Evolutionary conservation across 2,329 filamentous ascomycete genomes (phyloP).

Genomic region (Colletotrichum sp.): DNA sequence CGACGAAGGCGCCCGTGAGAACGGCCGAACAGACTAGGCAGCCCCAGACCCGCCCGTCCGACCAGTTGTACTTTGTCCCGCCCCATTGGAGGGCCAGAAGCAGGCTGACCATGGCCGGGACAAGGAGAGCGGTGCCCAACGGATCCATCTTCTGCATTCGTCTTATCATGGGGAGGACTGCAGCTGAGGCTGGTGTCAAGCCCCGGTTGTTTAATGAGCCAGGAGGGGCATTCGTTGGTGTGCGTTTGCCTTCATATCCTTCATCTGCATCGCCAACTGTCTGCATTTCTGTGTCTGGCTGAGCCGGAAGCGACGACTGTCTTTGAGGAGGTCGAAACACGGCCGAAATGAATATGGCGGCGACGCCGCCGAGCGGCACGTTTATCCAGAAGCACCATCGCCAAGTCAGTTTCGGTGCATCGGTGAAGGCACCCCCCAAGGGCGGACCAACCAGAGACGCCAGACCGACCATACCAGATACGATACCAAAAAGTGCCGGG

Average conservation of each 20-base stretch:
- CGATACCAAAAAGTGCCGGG: conserved; percentile 52
- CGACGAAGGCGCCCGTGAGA: conserved; percentile 19
- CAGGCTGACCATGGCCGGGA: conserved; percentile 56
- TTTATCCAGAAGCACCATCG: conserved; percentile 48
- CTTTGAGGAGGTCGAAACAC: not conserved
- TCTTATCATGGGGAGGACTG: not conserved
- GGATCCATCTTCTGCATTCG: conserved; percentile 44
- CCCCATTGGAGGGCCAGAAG: conserved; percentile 53
- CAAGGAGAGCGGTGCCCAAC: conserved; percentile 50
- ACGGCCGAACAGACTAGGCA: conserved; percentile 32
- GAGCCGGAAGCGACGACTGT: conserved; percentile 47
- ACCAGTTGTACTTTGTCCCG: conserved; percentile 56
- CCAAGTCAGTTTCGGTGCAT: conserved; percentile 33
- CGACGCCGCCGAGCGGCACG: not conserved
- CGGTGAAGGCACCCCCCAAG: conserved; percentile 37
- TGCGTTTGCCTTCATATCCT: not conserved
- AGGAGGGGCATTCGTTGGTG: not conserved
- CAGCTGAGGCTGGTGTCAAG: not conserved
- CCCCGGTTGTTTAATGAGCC: not conserved
- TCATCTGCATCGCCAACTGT: not conserved
- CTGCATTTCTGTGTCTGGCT: not conserved
- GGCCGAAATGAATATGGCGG: not conserved
- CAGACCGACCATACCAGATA: conserved; percentile 52
- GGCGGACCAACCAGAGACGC: conserved; percentile 39
- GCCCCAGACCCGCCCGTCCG: conserved; percentile 33